These are phyloP conservation scores for Quercus phellos DNA, from an alignment of 331 rosid genomes.

Conservation along the genomic window DNA sequence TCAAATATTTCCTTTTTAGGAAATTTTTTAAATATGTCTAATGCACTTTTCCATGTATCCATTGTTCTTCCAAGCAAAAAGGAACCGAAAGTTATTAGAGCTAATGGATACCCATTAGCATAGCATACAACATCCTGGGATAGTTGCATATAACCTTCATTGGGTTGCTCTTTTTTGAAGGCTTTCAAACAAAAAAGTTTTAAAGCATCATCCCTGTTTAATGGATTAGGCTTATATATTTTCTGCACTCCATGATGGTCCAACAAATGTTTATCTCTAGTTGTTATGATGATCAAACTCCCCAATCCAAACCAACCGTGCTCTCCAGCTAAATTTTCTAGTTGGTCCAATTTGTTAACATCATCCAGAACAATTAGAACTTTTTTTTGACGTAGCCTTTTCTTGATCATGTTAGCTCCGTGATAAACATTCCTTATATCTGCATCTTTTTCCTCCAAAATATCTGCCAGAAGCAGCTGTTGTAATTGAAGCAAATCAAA, in stretches of 20 bases:
- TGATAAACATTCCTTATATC: conserved; percentile 7
- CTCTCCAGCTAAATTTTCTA: conserved; percentile 11
- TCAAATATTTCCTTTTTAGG: neutral
- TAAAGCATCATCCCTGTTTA: neutral
- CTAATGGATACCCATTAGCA: conserved; percentile 24
- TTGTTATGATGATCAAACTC: conserved; percentile 16
- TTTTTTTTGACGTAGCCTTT: conserved; percentile 16
- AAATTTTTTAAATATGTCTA: conserved; percentile 9
- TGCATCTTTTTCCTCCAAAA: neutral
- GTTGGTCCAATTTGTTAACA: conserved; percentile 21
- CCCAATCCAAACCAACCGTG: neutral
- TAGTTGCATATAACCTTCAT: neutral
- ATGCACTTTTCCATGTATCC: conserved; percentile 28
- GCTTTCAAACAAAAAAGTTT: conserved; percentile 14
- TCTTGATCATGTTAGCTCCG: conserved; percentile 13
- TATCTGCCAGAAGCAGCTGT: conserved; percentile 18
- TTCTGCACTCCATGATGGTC: neutral
- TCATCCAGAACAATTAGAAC: conserved; percentile 45
- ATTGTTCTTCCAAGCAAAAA: conserved; percentile 17
- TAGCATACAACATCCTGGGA: conserved; percentile 1
- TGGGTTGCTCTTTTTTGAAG: neutral
- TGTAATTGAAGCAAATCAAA: conserved; percentile 20
- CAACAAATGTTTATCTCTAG: conserved; percentile 10
- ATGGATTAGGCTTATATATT: neutral
- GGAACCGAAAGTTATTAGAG: conserved; percentile 38